phyloP scores from a whole-genome alignment of 805 yeast species.

The Kuraishia piskuri region DNA sequence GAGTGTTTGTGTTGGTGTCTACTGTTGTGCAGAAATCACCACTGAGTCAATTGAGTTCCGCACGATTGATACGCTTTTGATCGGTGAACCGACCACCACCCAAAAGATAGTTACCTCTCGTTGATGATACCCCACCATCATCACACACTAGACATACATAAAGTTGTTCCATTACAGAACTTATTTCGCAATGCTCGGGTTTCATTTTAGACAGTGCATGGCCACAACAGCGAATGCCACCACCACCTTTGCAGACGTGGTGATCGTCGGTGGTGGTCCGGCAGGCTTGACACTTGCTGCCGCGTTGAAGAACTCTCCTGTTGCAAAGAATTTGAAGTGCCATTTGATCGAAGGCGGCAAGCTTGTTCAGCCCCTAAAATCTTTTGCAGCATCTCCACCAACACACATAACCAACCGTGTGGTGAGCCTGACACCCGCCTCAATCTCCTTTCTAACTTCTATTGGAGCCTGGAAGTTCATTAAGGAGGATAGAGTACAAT shows the following conservation, averaged over 20 bases:
- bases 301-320: constrained; percentile 63
- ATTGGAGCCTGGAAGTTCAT: constrained; percentile 76
- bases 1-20: no score
- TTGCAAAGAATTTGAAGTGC: constrained; percentile 50
- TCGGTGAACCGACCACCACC: no score
- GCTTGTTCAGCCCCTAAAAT: constrained; percentile 36
- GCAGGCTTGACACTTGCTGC: constrained; percentile 87
- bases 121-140: no score
- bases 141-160: no score
- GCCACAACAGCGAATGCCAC: constrained; percentile 13
- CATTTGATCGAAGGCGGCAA: constrained; percentile 69
- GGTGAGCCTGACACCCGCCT: constrained; percentile 77
- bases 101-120: no score
- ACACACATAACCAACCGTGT: constrained; percentile 67
- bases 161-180: no score
- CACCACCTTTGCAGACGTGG: constrained; percentile 46
- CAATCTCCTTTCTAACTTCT: constrained; percentile 53
- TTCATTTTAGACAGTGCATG: constrained; percentile 15
- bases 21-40: no score
- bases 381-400: constrained; percentile 36
- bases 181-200: neutral
- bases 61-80: no score
- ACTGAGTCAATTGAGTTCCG: neutral
- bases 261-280: constrained; percentile 95
- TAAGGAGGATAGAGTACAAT: constrained; percentile 60